These are phyloP conservation scores for Filobasidium wieringae DNA, from an alignment of 768 basidiomycete genomes.

Conservation along the genomic window DNA sequence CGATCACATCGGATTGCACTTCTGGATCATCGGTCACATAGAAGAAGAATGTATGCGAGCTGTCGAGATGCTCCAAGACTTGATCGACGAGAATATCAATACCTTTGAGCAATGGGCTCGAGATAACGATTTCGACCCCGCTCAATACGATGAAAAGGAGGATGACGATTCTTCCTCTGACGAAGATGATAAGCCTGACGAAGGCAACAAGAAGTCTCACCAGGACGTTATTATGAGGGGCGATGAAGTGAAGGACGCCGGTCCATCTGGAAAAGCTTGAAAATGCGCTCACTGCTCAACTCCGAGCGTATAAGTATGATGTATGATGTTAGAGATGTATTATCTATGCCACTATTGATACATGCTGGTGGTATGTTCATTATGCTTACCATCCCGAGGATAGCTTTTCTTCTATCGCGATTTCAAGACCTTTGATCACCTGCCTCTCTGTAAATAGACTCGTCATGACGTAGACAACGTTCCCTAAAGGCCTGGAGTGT, in stretches of 20 bases:
- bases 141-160: not conserved
- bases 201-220: conserved; percentile 10
- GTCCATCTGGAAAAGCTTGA: too few species aligned
- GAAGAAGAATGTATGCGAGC: conserved; percentile 2
- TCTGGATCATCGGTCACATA: conserved; percentile 5
- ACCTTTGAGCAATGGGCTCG: conserved; percentile 2
- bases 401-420: conserved; percentile 29
- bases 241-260: too few species aligned
- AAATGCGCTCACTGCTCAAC: too few species aligned
- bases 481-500: conserved; percentile 77
- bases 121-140: not conserved
- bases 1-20: conserved; percentile 10
- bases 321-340: too few species aligned
- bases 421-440: conserved; percentile 40
- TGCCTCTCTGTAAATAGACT: conserved; percentile 28
- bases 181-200: conserved; percentile 12
- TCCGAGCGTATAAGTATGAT: too few species aligned
- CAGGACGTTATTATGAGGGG: too few species aligned
- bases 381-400: conserved; percentile 2
- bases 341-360: too few species aligned
- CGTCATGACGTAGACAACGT: conserved; percentile 42
- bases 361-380: not conserved
- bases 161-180: not conserved
- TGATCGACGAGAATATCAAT: conserved; percentile 3
- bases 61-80: not conserved